Evolutionary conservation across 805 yeast species (phyloP).

Genomic region (Kodamaea kakaduensis): DNA sequence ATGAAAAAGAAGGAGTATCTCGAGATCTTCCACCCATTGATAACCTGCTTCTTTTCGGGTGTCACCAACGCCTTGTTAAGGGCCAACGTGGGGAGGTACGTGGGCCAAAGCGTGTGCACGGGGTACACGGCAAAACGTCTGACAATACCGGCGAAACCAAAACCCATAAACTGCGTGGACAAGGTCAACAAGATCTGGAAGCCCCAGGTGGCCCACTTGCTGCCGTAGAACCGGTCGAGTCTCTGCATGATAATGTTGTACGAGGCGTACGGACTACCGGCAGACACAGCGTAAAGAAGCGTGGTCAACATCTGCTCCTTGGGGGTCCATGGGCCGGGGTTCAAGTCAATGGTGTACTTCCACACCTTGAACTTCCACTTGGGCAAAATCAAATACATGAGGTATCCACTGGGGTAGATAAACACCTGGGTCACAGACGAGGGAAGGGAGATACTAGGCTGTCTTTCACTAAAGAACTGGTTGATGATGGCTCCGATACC

Average conservation of each 20-base stretch:
- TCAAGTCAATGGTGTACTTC: conserved; percentile 40
- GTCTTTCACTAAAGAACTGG: conserved; percentile 52
- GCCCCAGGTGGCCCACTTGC: conserved; percentile 28
- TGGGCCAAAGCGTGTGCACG: conserved; percentile 51
- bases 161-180: conserved; percentile 26
- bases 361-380: conserved; percentile 24
- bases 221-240: conserved; percentile 18
- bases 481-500: conserved; percentile 53
- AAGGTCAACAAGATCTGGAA: conserved; percentile 22
- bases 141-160: conserved; percentile 29
- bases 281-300: conserved; percentile 34
- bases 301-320: conserved; percentile 69
- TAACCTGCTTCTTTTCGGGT: conserved; percentile 23
- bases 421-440: conserved; percentile 45
- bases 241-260: conserved; percentile 11
- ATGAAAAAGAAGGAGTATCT: conserved; percentile 20
- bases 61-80: conserved; percentile 24
- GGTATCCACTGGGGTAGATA: conserved; percentile 42
- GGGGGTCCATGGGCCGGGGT: conserved; percentile 62
- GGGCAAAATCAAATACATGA: conserved; percentile 33
- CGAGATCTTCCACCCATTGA: conserved; percentile 31
- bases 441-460: conserved; percentile 44
- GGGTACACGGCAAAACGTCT: conserved; percentile 45
- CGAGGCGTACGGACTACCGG: conserved; percentile 19
- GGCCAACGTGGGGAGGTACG: conserved; percentile 25